Conservation (phyloP, 352 stramenopile genomes). For the Phytophthora pseudosyringae region DNA sequence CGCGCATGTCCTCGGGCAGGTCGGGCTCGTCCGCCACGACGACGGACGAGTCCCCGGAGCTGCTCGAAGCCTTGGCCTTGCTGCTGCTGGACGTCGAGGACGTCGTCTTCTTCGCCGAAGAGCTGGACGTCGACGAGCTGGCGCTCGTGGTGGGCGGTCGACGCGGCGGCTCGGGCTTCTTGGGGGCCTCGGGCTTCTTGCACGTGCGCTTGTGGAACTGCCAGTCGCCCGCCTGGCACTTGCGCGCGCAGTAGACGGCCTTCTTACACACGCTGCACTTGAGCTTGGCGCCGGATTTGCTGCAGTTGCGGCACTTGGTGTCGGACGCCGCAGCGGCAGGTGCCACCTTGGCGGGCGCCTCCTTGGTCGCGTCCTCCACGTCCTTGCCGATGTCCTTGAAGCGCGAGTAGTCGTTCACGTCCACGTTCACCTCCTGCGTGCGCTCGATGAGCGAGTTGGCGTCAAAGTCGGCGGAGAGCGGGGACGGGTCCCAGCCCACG, state of each 20-base stretch:
- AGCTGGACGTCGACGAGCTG: conserved; percentile 14
- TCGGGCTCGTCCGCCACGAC: conserved; percentile 77
- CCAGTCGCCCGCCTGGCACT: conserved; percentile 87
- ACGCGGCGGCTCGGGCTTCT: conserved; percentile 51
- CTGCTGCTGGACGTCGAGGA: neutral
- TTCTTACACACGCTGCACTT: conserved; percentile 91
- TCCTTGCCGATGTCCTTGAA: conserved; percentile 79
- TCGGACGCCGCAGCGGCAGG: conserved; percentile 11
- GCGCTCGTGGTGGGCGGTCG: conserved; percentile 17
- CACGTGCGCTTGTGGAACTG: conserved; percentile 89
- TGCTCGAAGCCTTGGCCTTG: conserved; percentile 23
- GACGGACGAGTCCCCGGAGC: conserved; percentile 37
- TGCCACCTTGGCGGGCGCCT: conserved; percentile 10
- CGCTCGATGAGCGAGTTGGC: conserved; percentile 64
- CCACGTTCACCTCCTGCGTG: conserved; percentile 66
- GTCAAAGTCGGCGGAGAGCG: conserved; percentile 38
- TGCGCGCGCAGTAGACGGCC: conserved; percentile 78
- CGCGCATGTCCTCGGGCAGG: conserved; percentile 61
- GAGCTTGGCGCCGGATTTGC: conserved; percentile 75
- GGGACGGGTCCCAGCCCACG: conserved; percentile 59
- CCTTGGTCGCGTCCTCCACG: conserved; percentile 46
- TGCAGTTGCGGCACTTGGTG: conserved; percentile 76
- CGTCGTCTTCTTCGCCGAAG: conserved; percentile 16
- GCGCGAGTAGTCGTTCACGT: conserved; percentile 89
- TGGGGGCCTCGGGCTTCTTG: conserved; percentile 77